Evolutionary conservation across 441 rosid species (phyloP).

Genomic region (Pelargonium myrrhifolium): DNA sequence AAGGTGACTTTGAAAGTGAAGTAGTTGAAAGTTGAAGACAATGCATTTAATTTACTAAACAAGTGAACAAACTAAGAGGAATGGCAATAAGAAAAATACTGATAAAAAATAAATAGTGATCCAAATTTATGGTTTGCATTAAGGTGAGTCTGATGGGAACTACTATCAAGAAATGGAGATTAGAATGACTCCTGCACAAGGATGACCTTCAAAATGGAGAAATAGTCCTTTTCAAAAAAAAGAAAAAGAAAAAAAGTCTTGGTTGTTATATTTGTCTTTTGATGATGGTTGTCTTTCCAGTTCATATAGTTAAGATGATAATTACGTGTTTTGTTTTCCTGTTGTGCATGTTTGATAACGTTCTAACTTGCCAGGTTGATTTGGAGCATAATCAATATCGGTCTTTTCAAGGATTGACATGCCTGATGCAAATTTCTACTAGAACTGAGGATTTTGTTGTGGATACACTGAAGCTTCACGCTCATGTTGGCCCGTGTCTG

Average conservation of each 20-base stretch:
- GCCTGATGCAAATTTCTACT: conserved; percentile 94
- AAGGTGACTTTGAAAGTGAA: background rate
- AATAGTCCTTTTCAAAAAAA: no score
- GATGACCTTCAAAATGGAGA: no score
- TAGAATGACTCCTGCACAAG: no score
- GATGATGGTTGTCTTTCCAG: background rate
- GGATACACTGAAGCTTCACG: conserved; percentile 76
- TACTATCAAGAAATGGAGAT: no score
- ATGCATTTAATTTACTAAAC: background rate
- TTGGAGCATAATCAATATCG: conserved; percentile 95
- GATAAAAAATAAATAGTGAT: background rate
- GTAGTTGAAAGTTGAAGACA: background rate
- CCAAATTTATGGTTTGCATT: no score
- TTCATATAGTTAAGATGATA: no score
- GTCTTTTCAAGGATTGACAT: conserved; percentile 91
- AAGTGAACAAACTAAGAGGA: background rate
- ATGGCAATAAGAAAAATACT: background rate
- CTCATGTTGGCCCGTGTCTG: conserved; percentile 74
- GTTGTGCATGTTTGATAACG: conserved; percentile 1
- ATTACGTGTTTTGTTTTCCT: no score
- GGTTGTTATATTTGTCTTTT: background rate
- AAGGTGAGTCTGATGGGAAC: no score
- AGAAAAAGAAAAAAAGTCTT: no score
- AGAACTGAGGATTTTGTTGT: conserved; percentile 80
- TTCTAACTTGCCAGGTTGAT: conserved; percentile 56